These are phyloP conservation scores for Apiospora koreana DNA, from an alignment of 2,329 filamentous ascomycete species.

Conservation along the genomic window DNA sequence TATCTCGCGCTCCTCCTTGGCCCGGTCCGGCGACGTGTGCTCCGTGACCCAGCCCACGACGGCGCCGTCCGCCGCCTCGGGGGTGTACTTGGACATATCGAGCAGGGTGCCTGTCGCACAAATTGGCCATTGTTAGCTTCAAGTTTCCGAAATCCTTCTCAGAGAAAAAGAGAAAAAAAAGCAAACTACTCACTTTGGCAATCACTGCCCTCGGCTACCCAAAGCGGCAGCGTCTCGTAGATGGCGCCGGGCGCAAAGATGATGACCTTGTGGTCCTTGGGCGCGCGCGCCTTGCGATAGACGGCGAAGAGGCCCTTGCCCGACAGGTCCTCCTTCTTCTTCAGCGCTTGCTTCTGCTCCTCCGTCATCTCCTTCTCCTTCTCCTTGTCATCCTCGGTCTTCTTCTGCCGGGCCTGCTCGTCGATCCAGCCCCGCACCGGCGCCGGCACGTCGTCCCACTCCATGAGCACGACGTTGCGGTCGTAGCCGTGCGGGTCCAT, in stretches of 20 bases:
- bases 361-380: conserved; percentile 29
- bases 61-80: conserved; percentile 24
- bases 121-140: neutral
- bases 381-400: conserved; percentile 35
- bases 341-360: conserved; percentile 20
- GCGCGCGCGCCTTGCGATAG: conserved; percentile 21
- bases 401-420: conserved; percentile 34
- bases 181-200: conserved; percentile 41
- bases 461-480: conserved; percentile 49
- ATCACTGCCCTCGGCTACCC: conserved; percentile 44
- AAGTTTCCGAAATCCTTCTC: neutral
- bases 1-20: conserved; percentile 27
- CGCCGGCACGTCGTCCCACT: conserved; percentile 43
- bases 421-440: conserved; percentile 50
- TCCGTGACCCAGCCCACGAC: conserved; percentile 32
- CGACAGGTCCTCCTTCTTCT: conserved; percentile 23
- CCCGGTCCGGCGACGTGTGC: conserved; percentile 30
- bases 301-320: conserved; percentile 11
- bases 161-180: neutral
- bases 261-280: conserved; percentile 32
- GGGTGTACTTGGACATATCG: conserved; percentile 29
- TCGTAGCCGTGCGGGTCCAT: conserved; percentile 53
- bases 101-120: conserved; percentile 11
- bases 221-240: conserved; percentile 51
- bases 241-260: conserved; percentile 55